Evolutionary conservation across 176 grass and related monocot species (phyloP).

Genomic region (Zoysia pacifica): DNA sequence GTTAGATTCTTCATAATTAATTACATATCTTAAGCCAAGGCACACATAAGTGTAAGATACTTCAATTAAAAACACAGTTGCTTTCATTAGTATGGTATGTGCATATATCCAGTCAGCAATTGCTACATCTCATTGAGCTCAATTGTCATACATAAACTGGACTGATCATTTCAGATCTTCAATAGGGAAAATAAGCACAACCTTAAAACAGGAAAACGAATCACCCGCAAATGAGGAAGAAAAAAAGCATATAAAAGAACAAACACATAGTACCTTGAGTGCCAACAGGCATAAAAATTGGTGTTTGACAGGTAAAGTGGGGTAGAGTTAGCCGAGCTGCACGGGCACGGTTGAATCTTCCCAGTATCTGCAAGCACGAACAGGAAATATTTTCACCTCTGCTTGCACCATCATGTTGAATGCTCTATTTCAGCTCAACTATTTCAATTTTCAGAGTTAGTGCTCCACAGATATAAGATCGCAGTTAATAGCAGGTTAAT

Average conservation of each 20-base stretch:
- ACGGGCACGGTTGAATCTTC: constrained; percentile 91
- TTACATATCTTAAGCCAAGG: not conserved
- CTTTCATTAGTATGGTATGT: not conserved
- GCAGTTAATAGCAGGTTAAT: not conserved
- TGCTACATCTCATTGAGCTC: not conserved
- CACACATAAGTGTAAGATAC: not conserved
- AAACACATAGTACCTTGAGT: constrained; percentile 72
- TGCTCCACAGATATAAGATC: not conserved
- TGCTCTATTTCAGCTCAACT: not conserved
- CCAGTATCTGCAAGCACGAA: constrained; percentile 67
- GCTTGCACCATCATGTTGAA: not conserved
- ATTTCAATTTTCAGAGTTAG: not conserved
- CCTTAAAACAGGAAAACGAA: not conserved
- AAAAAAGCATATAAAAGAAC: not conserved
- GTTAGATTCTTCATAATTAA: not conserved
- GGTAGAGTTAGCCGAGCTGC: constrained; percentile 82
- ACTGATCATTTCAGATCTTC: constrained; percentile 26
- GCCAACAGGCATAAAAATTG: constrained; percentile 98
- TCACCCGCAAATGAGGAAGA: constrained; percentile 16
- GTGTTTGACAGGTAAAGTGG: constrained; percentile 90
- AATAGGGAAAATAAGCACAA: not conserved
- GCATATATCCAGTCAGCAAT: not conserved
- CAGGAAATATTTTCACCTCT: constrained; percentile 23
- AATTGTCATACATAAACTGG: not conserved
- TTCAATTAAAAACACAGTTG: not conserved